Base-by-base conservation (phyloP, 495 filamentous ascomycete genomes). In the Peziza echinospora region DNA sequence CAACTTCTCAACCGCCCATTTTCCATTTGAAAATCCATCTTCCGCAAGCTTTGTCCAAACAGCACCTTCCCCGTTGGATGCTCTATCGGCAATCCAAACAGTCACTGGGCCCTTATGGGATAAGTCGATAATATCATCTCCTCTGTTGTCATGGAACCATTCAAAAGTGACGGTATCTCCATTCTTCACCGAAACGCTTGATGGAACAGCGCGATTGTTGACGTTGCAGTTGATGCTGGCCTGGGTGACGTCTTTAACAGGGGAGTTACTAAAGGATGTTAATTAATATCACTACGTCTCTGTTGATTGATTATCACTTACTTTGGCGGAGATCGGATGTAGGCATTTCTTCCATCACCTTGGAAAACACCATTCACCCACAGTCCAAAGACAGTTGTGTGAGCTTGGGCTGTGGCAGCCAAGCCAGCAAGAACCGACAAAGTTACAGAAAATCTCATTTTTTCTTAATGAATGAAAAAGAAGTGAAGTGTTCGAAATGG, bases 31-130 rank as follows among this genome's bases (percentile, higher is more conserved):
- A 26, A 58, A 26, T 17, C 55, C 55, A 3, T 65, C 61, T 44
- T 67, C 59, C 22, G 60, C 65, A 44, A 73, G 56, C 62, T 72
- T 73, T 52, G 65, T 56, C 69, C 68, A 72, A 51, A 67, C 64
- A 40, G 61, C 47, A 5, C 58, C 62, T 8, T 49, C 47, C 1
- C 67, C 66, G 50, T 67, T 60, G 49, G 58, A 61, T 6, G 56
- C 41, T 13, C 64, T 62, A 9, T 45, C 13, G 0, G 68, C 67
- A 41, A 73, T 66, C 53, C 69, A 73, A 43, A 62, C 63, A 47
- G 66, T 61, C 51, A 73, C 55, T 41, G 70, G 70, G 5, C 70
- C 70, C 25, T 65, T 56, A 56, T 73, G 70, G 3, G 66, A 67
- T 40, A 54, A 28, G 43, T 55, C 68, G 48, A 72, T 67, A 53